phyloP scores from a whole-genome alignment of 2,329 filamentous ascomycete genomes.

The Microdochium trichocladiopsis region DNA sequence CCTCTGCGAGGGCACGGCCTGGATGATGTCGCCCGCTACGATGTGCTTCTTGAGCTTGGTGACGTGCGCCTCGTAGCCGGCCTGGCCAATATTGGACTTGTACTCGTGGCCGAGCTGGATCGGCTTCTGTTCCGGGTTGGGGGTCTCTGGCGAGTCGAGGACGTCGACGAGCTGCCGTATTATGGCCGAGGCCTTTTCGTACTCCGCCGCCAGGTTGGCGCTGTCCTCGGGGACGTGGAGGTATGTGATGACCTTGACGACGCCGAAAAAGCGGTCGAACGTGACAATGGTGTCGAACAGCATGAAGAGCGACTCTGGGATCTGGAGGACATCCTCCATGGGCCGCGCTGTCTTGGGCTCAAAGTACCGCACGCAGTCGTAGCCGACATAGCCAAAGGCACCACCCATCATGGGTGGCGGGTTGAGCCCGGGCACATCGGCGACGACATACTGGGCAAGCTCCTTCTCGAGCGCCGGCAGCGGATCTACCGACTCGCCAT shows the following conservation, averaged over 20 bases:
- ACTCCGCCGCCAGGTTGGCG: conserved; percentile 57
- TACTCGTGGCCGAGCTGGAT: conserved; percentile 72
- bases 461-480: conserved; percentile 77
- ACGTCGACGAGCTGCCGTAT: conserved; percentile 64
- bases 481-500: conserved; percentile 79
- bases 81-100: conserved; percentile 82
- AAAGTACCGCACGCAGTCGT: conserved; percentile 96
- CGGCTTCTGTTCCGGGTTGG: conserved; percentile 68
- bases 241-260: conserved; percentile 91
- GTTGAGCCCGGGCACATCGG: conserved; percentile 72
- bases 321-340: conserved; percentile 79
- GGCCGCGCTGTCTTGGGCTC: conserved; percentile 91
- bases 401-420: conserved; percentile 86
- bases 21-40: conserved; percentile 87
- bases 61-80: conserved; percentile 89
- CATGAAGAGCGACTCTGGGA: conserved; percentile 96
- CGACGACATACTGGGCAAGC: conserved; percentile 70
- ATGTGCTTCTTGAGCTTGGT: conserved; percentile 85
- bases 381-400: conserved; percentile 93
- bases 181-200: conserved; percentile 56
- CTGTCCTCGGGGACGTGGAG: conserved; percentile 58
- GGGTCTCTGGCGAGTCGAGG: conserved; percentile 67
- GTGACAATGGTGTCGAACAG: conserved; percentile 91
- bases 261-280: conserved; percentile 90
- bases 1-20: conserved; percentile 91